Evolutionary conservation across 225 moss, liverwort and hornwort genomes (phyloP).

Genomic region (Bryum argenteum): DNA sequence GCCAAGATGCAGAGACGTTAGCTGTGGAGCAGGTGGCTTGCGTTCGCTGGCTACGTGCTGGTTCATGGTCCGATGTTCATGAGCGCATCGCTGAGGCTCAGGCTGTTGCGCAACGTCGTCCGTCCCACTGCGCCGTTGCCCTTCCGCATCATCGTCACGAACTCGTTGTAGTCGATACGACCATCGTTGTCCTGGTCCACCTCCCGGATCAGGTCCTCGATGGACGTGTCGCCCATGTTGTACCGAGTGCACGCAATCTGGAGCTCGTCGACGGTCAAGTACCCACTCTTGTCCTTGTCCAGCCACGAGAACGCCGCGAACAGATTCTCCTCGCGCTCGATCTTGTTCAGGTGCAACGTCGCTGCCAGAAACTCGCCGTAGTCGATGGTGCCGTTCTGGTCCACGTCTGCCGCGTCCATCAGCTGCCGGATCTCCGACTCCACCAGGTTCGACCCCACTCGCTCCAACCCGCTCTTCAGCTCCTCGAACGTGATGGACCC

Average conservation of each 20-base stretch:
- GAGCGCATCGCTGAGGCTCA: conserved; percentile 46
- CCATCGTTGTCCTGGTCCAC: conserved; percentile 65
- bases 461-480: conserved; percentile 59
- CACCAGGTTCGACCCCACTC: conserved; percentile 53
- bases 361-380: conserved; percentile 62
- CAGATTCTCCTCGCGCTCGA: conserved; percentile 59
- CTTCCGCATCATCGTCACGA: conserved; percentile 63
- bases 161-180: conserved; percentile 63
- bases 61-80: conserved; percentile 30
- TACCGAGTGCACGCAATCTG: conserved; percentile 46
- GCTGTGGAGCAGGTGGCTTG: too few relatives aligned
- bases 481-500: conserved; percentile 62
- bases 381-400: conserved; percentile 55
- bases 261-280: conserved; percentile 53
- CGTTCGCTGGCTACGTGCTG: too few relatives aligned
- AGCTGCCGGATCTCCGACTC: conserved; percentile 60
- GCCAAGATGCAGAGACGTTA: too few relatives aligned
- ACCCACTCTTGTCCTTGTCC: conserved; percentile 62
- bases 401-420: conserved; percentile 62
- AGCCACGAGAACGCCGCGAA: conserved; percentile 52
- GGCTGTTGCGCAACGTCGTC: conserved; percentile 47
- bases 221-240: conserved; percentile 52
- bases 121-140: conserved; percentile 51
- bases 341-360: conserved; percentile 58
- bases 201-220: conserved; percentile 59